Evolutionary conservation across 2,329 filamentous ascomycete species (phyloP).

Genomic region (Trematosphaeria pertusa): DNA sequence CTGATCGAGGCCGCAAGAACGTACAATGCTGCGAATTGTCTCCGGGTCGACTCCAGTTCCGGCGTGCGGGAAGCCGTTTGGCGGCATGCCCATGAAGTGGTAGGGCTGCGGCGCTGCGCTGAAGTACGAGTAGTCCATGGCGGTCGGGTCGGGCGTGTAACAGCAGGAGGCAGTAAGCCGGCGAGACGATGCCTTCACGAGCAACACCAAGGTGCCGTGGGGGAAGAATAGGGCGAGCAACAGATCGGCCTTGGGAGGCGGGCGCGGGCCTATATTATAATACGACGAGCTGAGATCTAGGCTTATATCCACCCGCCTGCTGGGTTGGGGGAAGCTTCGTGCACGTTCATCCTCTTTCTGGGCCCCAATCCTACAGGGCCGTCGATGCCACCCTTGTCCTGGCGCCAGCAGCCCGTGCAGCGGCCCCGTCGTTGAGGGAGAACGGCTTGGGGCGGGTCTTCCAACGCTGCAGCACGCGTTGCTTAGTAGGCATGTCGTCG

Average conservation of each 20-base stretch:
- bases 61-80: conserved; percentile 38
- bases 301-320: conserved; percentile 19
- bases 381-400: conserved; percentile 7
- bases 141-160: conserved; percentile 1
- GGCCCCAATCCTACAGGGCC: background rate
- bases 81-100: conserved; percentile 57
- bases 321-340: conserved; percentile 4
- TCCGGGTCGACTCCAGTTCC: conserved; percentile 50
- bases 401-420: conserved; percentile 1
- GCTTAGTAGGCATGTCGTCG: conserved; percentile 15
- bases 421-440: conserved; percentile 11
- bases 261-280: conserved; percentile 12
- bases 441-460: conserved; percentile 16
- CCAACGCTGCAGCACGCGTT: conserved; percentile 11
- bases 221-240: conserved; percentile 1
- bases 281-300: conserved; percentile 17
- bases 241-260: conserved; percentile 4
- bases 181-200: conserved; percentile 1
- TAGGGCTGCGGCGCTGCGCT: conserved; percentile 53
- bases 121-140: conserved; percentile 67
- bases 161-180: background rate
- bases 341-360: conserved; percentile 10
- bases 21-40: conserved; percentile 41
- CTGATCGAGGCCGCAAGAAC: conserved; percentile 46
- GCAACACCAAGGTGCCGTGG: conserved; percentile 3